Base-by-base conservation (phyloP, 495 filamentous ascomycete species). In the Talaromyces proteolyticus region DNA sequence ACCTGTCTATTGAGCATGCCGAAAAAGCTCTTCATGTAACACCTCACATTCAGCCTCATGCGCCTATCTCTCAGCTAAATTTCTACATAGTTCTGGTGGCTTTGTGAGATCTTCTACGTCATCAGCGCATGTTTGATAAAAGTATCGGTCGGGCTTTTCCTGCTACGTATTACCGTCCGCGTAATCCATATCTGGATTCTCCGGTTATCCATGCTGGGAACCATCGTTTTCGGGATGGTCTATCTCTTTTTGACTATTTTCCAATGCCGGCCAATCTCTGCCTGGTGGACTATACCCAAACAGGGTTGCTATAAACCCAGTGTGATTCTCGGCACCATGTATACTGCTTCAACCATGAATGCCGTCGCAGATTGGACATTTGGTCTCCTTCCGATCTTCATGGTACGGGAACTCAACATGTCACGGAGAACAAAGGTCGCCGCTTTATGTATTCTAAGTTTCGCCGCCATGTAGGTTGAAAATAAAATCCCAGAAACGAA, bases 201-300 rank as follows among this genome's bases (percentile, higher is more conserved):
- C 45, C 56, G 55, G 29, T 26, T 53, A 0, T 43, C 60, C 1
- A 57, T 68, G 25, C 18, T 39, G 11, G 49, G 60, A 3, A 57
- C 64, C 1, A 53, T 59, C 11, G 5, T 72, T 48, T 69, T 63
- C 29, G 55, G 64, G 40, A 14, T 48, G 6, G 55, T 47, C 25
- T 76, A 63, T 59, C 65, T 73, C 53, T 60, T 77, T 39, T 42
- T 73, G 42, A 58, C 66, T 51, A 37, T 71, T 38, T 60, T 77
- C 24, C 72, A 77, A 48, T 79, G 75, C 53, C 19, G 55, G 38
- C 69, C 69, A 7, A 52, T 66, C 17, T 44, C 51, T 11, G 60
- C 55, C 50, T 73, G 68, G 53, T 76, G 70, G 72, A 54, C 57
- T 36, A 55, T 53, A 3, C 61, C 53, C 16, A 53, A 43, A 23